Evolutionary conservation across 495 filamentous ascomycete species (phyloP).

Genomic region (Daldinia bambusicola): DNA sequence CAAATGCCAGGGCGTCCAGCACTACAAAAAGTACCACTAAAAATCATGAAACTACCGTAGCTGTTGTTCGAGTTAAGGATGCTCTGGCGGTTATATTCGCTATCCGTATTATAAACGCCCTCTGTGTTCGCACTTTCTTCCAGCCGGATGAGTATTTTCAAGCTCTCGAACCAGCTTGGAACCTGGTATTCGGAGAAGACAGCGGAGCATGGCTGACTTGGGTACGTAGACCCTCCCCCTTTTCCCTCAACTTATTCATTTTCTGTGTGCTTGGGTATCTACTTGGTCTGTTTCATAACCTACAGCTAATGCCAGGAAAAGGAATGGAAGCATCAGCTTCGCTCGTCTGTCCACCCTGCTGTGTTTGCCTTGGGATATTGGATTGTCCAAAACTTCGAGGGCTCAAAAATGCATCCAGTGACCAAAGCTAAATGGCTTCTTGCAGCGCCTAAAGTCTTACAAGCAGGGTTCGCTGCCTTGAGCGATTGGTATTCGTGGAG

Average conservation of each 20-base stretch:
- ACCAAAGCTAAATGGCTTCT: slow-evolving; percentile 60
- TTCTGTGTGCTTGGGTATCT: not conserved
- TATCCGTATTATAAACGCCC: slow-evolving; percentile 86
- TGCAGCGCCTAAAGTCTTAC: slow-evolving; percentile 75
- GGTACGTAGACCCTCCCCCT: slow-evolving; percentile 63
- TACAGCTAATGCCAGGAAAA: slow-evolving; percentile 53
- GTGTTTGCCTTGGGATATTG: slow-evolving; percentile 84
- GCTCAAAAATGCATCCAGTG: slow-evolving; percentile 27
- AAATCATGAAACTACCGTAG: slow-evolving; percentile 23
- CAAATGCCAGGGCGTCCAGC: slow-evolving; percentile 12
- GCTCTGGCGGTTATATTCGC: slow-evolving; percentile 73
- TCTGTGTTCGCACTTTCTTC: slow-evolving; percentile 91
- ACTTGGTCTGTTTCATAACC: not conserved
- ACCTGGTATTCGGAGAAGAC: slow-evolving; percentile 78
- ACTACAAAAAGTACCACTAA: slow-evolving; percentile 22
- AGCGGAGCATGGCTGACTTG: slow-evolving; percentile 95
- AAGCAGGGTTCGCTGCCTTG: slow-evolving; percentile 79
- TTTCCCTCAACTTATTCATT: not conserved
- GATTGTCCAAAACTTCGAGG: slow-evolving; percentile 56
- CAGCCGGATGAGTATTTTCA: slow-evolving; percentile 99
- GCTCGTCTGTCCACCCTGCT: slow-evolving; percentile 90
- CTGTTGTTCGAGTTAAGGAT: slow-evolving; percentile 51
- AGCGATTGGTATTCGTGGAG: slow-evolving; percentile 93
- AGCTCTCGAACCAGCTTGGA: slow-evolving; percentile 94
- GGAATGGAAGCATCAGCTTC: slow-evolving; percentile 94